phyloP scores from a whole-genome alignment of 2,329 filamentous ascomycete genomes.

The Periconia digitata region DNA sequence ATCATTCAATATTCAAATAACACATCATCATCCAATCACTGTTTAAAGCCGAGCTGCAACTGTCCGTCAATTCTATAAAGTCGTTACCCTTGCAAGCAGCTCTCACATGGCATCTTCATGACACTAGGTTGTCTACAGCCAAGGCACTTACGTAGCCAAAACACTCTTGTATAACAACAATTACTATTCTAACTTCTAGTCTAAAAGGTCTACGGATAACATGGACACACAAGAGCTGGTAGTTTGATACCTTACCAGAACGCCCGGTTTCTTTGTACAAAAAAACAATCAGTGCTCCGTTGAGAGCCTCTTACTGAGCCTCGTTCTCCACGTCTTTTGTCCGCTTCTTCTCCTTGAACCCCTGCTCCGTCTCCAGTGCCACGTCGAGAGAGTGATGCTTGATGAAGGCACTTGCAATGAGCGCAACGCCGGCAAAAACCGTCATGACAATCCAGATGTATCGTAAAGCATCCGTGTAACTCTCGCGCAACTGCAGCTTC shows the following conservation, averaged over 20 bases:
- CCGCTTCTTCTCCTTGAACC: slow-evolving; percentile 45
- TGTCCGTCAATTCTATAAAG: neutral
- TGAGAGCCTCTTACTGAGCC: slow-evolving; percentile 5
- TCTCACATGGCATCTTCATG: too few relatives aligned
- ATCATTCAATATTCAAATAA: neutral
- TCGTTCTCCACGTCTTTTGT: slow-evolving; percentile 25
- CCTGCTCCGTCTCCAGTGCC: slow-evolving; percentile 52
- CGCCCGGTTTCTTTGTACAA: neutral
- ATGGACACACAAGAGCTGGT: too few relatives aligned
- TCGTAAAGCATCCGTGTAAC: slow-evolving; percentile 57
- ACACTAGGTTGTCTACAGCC: too few relatives aligned
- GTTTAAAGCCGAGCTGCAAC: neutral
- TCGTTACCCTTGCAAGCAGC: too few relatives aligned
- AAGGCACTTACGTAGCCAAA: too few relatives aligned
- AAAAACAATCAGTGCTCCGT: neutral
- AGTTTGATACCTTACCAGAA: too few relatives aligned
- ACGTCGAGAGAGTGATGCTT: slow-evolving; percentile 51
- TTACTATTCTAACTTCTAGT: too few relatives aligned
- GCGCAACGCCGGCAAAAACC: slow-evolving; percentile 53
- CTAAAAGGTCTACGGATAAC: too few relatives aligned
- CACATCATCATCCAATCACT: neutral
- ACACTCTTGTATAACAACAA: too few relatives aligned
- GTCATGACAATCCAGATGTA: slow-evolving; percentile 61
- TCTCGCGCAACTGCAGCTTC: slow-evolving; percentile 44
- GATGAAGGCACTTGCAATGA: slow-evolving; percentile 56